phyloP scores from a whole-genome alignment of 169 alveolate species.

The Pseudocohnilembus persalinus region DNA sequence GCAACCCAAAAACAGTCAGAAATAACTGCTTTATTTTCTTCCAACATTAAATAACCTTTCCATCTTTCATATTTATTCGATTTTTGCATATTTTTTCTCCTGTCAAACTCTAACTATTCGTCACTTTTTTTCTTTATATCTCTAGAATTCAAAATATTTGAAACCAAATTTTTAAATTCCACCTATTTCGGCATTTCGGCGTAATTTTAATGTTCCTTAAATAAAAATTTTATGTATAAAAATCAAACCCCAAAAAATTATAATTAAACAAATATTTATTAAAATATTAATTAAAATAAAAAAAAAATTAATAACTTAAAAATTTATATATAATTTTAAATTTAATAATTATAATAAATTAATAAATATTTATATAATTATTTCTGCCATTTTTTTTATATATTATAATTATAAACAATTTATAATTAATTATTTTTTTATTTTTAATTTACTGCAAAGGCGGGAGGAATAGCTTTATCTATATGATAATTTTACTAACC shows the following conservation, averaged over 20 bases:
- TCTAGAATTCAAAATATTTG: slow-evolving; percentile 23
- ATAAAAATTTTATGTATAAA: no score
- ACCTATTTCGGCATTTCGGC: slow-evolving; percentile 7
- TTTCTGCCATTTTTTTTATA: background rate
- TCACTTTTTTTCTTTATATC: slow-evolving; percentile 10
- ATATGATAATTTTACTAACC: background rate
- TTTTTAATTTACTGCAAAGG: background rate
- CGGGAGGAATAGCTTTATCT: background rate
- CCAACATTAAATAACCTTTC: slow-evolving; percentile 30
- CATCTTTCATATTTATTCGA: slow-evolving; percentile 29
- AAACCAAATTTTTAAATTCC: slow-evolving; percentile 15
- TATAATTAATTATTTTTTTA: no score
- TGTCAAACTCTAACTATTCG: background rate
- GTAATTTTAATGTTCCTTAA: background rate
- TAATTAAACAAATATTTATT: no score
- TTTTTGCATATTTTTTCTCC: slow-evolving; percentile 6
- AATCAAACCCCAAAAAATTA: no score
- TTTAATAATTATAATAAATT: no score
- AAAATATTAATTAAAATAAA: no score
- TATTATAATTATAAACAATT: no score
- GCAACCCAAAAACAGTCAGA: slow-evolving; percentile 44
- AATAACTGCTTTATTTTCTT: slow-evolving; percentile 38
- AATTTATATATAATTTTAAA: no score
- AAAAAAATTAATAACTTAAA: no score
- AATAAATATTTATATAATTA: no score